Base-by-base conservation (phyloP, 2,329 filamentous ascomycete species). In the Pseudocercospora fuligena region DNA sequence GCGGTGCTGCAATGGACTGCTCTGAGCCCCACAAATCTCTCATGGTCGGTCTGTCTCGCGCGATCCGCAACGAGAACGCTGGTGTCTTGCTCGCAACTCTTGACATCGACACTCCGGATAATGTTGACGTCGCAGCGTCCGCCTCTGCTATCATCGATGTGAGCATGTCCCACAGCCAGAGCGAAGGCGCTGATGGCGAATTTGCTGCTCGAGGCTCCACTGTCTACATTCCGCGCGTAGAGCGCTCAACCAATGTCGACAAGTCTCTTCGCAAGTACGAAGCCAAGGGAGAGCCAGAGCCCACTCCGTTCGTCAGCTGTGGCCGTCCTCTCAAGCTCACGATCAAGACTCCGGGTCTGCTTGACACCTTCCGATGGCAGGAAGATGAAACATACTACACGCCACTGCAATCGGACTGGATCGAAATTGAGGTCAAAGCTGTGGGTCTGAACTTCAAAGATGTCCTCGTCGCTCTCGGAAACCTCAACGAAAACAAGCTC, bases 361-460 rank as follows among this genome's bases (percentile, higher is more conserved):
- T 75, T 4, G 72, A 75, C 29, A 73, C 66, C 11, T 63, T 75
- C 7, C 64, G 69, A 29, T 75, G 69, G 61, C 59, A 69, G n/a
- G 64, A 68, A 46, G 69, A 73, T 47, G 60, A 71, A 23, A 60
- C 53, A 6, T 61, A 60, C 60, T 53, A 64, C 53, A 60, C 62
- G 36, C 64, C 64, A 12, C 63, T 75, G 2, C 59, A 51, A 14
- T 49, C 57, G 9, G 66, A 71, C 25, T 68, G 67, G 19, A 63
- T 75, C 40, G 71, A 73, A 47, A 72, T 76, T n/a, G 64, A 76
- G 43, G 65, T 72, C 51, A 68, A 64, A 27, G 70, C 70, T 14
- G 58, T 68, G 3, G 73, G 70, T n/a, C 58, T 75, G 47, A 76
- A 74, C 63, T 74, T 73, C 63, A 56, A 63, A 49, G 74, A 76